Percentiles rank a stretch among this genome's conserved stretches.
These are phyloP conservation scores for Cryphonectria parasitica DNA, from an alignment of 2,329 filamentous ascomycete species.

Conservation along the genomic window DNA sequence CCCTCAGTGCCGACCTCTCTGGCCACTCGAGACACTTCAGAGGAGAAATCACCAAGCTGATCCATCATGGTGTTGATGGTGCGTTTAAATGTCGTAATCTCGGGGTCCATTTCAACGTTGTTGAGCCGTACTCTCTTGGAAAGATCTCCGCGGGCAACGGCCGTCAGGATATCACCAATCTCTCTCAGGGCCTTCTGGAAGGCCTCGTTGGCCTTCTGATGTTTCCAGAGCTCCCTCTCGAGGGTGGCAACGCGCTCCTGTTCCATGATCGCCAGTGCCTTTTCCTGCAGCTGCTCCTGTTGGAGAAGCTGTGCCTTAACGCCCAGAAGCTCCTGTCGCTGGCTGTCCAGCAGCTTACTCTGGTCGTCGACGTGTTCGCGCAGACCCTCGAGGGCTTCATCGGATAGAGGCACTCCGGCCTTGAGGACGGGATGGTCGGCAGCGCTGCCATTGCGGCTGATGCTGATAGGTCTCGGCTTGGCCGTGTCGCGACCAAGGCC, in stretches of 20 bases:
- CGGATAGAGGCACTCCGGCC: constrained; percentile 63
- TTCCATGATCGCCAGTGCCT: constrained; percentile 80
- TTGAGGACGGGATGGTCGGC: constrained; percentile 35
- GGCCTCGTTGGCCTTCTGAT: constrained; percentile 96
- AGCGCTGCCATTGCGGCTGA: constrained; percentile 35
- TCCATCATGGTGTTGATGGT: constrained; percentile 99
- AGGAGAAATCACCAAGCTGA: constrained; percentile 93
- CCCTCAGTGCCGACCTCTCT: constrained; percentile 96
- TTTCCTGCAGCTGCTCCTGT: constrained; percentile 83
- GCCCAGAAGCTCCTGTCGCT: constrained; percentile 82
- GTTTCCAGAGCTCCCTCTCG: constrained; percentile 93
- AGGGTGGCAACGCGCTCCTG: constrained; percentile 85
- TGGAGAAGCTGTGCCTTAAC: constrained; percentile 85
- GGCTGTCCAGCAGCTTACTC: constrained; percentile 86
- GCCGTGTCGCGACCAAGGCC: constrained; percentile 45
- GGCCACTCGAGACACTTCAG: constrained; percentile 91
- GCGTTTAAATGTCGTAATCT: constrained; percentile 96
- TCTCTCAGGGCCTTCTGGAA: constrained; percentile 97
- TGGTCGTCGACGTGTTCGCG: constrained; percentile 92
- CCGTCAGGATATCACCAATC: constrained; percentile 96
- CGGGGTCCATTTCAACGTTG: constrained; percentile 94
- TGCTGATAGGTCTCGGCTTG: constrained; percentile 34
- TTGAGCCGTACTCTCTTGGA: constrained; percentile 98
- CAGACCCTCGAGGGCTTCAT: constrained; percentile 82
- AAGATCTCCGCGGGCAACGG: constrained; percentile 91